Evolutionary conservation across 164 flowering plant species (phyloP), one percentile per base, ranked within the genome.

Genomic region (Paratinospora sagittata): DNA sequence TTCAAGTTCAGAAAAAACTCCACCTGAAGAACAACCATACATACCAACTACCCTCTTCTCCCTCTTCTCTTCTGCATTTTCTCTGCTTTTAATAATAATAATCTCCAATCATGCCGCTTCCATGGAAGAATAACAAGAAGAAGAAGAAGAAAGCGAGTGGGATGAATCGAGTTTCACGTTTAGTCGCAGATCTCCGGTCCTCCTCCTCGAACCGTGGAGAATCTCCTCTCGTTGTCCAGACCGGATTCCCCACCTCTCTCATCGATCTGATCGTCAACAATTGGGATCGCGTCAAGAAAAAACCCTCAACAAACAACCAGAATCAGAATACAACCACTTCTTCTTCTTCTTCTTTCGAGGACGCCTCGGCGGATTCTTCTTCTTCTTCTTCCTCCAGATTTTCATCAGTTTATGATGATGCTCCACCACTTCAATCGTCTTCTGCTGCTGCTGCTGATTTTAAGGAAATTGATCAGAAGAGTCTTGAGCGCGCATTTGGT

Each of bases 181-280:
- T 90, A 10, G 84, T 89, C 12, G 80, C 88, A 30, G 89, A 88
- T 79, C 85, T 91, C 33, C 85, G 81, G 3, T 74, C 82, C 8
- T 82, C 63, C 37, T 66, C 68, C 68, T 24, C 82, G 8, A 82
- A 80, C 49, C 85, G 74, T 63, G 85, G 84, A 8, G 83, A 80
- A 7, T 82, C 89, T 3, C 83, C 89, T 3, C 83, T 90, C 6
- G 87, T 89, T n/a, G 89, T 90, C 33, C 83, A 88, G 75, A 89
- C 94, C 8, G 96, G 94, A 11, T 90, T 92, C 58, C 94, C 96
- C 3, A 88, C 96, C 14, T 92, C 98, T 41, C 82, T 93, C 47
- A 70, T 87, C 63, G 95, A 90, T 76, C 87, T 89, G 33, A 75
- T 87, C 73, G 81, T 87, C 69, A 90, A 88, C 80, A 88, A 88